A percentile compares a stretch with the other conserved stretches of the same genome.
Conservation (phyloP, 306 rosid species). For the Vachellia pachyceras region DNA sequence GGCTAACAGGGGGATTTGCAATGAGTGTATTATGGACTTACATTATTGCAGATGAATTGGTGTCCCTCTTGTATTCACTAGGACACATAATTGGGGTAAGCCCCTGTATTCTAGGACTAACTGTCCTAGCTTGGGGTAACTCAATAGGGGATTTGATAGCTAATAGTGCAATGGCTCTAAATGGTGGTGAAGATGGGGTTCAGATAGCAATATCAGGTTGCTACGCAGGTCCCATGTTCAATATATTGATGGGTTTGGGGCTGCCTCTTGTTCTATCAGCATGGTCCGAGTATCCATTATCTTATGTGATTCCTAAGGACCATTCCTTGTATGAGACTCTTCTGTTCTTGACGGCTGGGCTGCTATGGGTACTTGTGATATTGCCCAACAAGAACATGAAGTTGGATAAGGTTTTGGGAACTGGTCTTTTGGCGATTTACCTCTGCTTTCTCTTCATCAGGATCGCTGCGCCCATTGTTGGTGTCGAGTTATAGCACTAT, state of each 20-base stretch:
- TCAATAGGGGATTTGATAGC: conserved; percentile 72
- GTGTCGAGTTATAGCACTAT: conserved; percentile 21
- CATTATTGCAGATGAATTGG: conserved; percentile 70
- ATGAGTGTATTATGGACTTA: conserved; percentile 94
- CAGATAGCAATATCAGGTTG: conserved; percentile 86
- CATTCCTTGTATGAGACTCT: conserved; percentile 55
- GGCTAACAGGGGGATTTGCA: conserved; percentile 72
- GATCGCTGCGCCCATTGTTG: conserved; percentile 52
- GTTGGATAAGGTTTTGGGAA: conserved; percentile 65
- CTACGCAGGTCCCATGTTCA: conserved; percentile 84
- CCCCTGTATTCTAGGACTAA: conserved; percentile 51
- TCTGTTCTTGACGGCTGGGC: conserved; percentile 58
- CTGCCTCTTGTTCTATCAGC: conserved; percentile 61
- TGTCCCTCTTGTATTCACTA: conserved; percentile 62
- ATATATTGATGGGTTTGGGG: conserved; percentile 72
- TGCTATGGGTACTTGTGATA: conserved; percentile 78
- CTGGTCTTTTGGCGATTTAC: conserved; percentile 65
- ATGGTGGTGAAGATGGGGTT: conserved; percentile 76
- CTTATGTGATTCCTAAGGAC: conserved; percentile 55
- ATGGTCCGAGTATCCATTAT: conserved; percentile 56
- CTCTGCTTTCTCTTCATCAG: conserved; percentile 64
- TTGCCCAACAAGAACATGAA: conserved; percentile 69
- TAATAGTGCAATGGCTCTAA: conserved; percentile 70
- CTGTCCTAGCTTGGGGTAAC: conserved; percentile 64
- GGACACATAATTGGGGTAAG: conserved; percentile 49